A percentile compares a stretch with the other conserved stretches of the same genome.
phyloP scores from a whole-genome alignment of 1,139 yeast species.

The Trichomonascaceae sp. region DNA sequence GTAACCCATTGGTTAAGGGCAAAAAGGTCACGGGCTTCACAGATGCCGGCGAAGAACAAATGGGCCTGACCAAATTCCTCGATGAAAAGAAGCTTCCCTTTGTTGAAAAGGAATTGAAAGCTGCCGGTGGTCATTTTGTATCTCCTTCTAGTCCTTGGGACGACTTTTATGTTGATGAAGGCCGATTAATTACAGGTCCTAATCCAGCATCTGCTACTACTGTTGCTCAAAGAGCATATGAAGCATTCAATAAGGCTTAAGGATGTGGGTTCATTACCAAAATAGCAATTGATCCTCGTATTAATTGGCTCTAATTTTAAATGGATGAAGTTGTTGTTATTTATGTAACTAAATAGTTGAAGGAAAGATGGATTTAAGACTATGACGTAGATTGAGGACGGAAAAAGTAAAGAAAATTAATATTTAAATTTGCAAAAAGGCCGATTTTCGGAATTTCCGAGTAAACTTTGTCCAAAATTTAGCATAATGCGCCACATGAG shows the following conservation, averaged over 20 bases:
- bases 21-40: conserved; percentile 57
- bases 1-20: conserved; percentile 44
- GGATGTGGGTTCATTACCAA: no score
- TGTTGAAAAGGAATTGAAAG: conserved; percentile 35
- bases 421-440: neutral
- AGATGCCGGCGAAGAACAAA: conserved; percentile 44
- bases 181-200: conserved; percentile 53
- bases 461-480: neutral
- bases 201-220: conserved; percentile 56
- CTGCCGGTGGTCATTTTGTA: conserved; percentile 41
- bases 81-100: conserved; percentile 31
- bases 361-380: neutral
- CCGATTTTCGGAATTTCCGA: neutral
- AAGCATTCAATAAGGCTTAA: conserved; percentile 11
- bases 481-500: neutral
- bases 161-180: conserved; percentile 46
- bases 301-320: no score
- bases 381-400: neutral
- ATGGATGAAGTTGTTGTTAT: neutral
- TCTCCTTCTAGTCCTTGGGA: conserved; percentile 46
- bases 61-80: conserved; percentile 38
- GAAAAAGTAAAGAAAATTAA: neutral
- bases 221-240: conserved; percentile 39
- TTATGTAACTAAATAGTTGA: neutral
- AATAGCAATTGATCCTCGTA: no score